Base-by-base conservation (phyloP, 805 yeast genomes). In the Lipomyces yamanashiensis region DNA sequence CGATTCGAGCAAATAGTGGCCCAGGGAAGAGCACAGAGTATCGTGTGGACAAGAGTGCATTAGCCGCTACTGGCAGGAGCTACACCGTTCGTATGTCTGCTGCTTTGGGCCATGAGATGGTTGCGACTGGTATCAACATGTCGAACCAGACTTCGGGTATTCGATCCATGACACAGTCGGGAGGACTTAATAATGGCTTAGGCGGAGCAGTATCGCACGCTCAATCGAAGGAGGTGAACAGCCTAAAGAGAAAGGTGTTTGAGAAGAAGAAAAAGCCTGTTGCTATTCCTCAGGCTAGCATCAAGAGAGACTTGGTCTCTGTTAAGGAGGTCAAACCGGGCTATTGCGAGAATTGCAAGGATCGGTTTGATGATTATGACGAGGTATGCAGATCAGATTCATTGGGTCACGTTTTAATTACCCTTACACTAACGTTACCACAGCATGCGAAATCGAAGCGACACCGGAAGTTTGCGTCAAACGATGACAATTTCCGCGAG, bases 301-400 rank as follows among this genome's bases (percentile, higher is more conserved):
- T 70, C 34, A 61, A 43, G 41, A 61, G 62, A 37, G 69, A 68
- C 23, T 63, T 69, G 23, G 70, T 63, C 21, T 67, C 69, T n/a
- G 62, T 58, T 12, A 70, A 64, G 40, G 68, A 63, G 39, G 66
- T 63, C 62, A 52, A 61, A n/a, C 70, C 93, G 0, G 98, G 98
- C 0, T 92, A 90, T 75, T 93, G 99, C 77, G 99, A 93, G 74
- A 93, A 93, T 73, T 93, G 99, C 76, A 81, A 93, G 28, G 88
- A 88, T 64, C 87, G 87, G 73, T 93, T 89, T 73, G 92, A 89
- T 57, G 84, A 85, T 68, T 87, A 92, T 72, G 89, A 86, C 33
- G 89, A 85, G 59, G 64, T 61, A 28, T 34, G 51, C 10, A 51
- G 19, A 23, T 8, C 28, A 54, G 10, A 10, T 33, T 21, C 37